Conservation (phyloP, 1,284 basidiomycete species). For the Puccinia triticina region DNA sequence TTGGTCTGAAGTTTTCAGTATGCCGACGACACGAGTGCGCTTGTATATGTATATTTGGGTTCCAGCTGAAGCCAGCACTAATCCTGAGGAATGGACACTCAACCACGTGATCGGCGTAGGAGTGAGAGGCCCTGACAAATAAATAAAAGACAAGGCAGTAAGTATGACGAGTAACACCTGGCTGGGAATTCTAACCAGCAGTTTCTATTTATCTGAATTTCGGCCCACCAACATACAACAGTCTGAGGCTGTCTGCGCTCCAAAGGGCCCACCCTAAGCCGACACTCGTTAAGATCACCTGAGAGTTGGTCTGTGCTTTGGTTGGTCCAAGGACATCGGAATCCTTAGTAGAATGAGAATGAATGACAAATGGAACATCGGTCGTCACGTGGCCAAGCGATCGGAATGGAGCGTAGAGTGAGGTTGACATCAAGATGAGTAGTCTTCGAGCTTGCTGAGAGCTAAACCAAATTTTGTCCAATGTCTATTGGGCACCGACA, state of each 20-base stretch:
- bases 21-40: constrained; percentile 22
- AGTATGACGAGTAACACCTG: background rate
- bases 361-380: constrained; percentile 83
- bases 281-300: constrained; percentile 75
- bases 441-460: background rate
- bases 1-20: constrained; percentile 9
- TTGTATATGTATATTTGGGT: constrained; percentile 33
- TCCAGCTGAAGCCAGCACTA: constrained; percentile 46
- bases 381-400: constrained; percentile 91
- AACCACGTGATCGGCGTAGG: constrained; percentile 41
- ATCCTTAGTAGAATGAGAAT: constrained; percentile 83
- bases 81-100: constrained; percentile 36
- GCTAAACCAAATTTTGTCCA: too few relatives aligned
- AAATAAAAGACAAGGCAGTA: background rate
- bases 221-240: constrained; percentile 85
- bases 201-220: background rate
- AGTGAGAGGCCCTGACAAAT: constrained; percentile 40
- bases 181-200: background rate
- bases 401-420: constrained; percentile 89
- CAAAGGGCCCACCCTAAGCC: constrained; percentile 93
- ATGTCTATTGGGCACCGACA: background rate
- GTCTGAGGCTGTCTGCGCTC: constrained; percentile 88
- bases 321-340: constrained; percentile 67
- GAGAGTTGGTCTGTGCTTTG: constrained; percentile 54
- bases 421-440: constrained; percentile 20